phyloP scores from a whole-genome alignment of 768 basidiomycete species.

The Amanita thiersii region DNA sequence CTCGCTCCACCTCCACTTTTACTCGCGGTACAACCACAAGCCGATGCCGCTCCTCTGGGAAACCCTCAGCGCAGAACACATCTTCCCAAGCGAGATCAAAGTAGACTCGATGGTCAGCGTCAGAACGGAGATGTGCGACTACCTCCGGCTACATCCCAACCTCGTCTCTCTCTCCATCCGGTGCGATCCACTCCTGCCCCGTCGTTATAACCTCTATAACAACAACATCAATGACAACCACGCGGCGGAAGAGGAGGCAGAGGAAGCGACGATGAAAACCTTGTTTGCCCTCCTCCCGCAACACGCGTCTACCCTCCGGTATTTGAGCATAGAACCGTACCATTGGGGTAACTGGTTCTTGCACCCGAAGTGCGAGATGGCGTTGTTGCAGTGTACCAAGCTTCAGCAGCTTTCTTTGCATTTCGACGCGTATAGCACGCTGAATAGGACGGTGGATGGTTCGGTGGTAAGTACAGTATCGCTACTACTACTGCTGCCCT shows the following conservation, averaged over 20 bases:
- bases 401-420: slow-evolving; percentile 2
- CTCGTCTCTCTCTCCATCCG: slow-evolving; percentile 1
- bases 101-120: neutral
- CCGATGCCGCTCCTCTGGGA: slow-evolving; percentile 1
- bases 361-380: neutral
- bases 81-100: slow-evolving; percentile 1
- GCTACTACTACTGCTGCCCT: neutral
- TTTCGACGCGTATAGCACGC: slow-evolving; percentile 1
- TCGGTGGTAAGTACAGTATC: neutral
- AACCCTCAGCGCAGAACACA: slow-evolving; percentile 1
- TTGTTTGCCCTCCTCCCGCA: slow-evolving; percentile 1
- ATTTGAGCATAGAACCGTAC: slow-evolving; percentile 5
- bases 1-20: slow-evolving; percentile 2
- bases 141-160: neutral
- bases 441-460: neutral
- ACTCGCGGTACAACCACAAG: neutral
- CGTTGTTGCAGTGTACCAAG: slow-evolving; percentile 1
- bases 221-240: neutral
- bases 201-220: neutral
- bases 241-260: too few relatives aligned
- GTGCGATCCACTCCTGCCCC: too few relatives aligned
- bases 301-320: neutral
- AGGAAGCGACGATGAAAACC: neutral
- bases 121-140: slow-evolving; percentile 4
- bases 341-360: slow-evolving; percentile 4